These are phyloP conservation scores for Xerocomellus amylosporus DNA, from an alignment of 768 basidiomycete genomes.

Conservation along the genomic window DNA sequence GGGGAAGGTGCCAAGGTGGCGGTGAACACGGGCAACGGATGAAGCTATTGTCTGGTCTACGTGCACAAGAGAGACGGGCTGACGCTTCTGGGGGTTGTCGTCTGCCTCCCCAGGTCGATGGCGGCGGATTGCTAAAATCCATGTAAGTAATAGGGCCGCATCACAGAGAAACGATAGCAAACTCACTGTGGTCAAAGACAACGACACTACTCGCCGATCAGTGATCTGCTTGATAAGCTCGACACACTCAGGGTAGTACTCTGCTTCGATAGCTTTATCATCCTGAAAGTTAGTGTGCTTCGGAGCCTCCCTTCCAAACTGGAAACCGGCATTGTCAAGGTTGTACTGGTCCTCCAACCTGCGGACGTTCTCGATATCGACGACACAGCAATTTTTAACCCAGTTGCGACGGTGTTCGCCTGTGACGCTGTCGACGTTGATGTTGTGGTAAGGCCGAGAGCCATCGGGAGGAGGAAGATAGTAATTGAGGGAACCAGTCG, in stretches of 20 bases:
- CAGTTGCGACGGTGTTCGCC: conserved; percentile 22
- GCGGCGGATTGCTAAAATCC: conserved; percentile 40
- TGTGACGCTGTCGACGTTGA: conserved; percentile 18
- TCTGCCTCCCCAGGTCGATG: conserved; percentile 36
- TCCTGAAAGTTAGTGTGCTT: conserved; percentile 33
- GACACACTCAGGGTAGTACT: conserved; percentile 41
- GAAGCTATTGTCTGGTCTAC: conserved; percentile 45
- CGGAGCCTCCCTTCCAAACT: conserved; percentile 25
- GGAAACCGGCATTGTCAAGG: conserved; percentile 38
- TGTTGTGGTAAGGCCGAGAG: conserved; percentile 12
- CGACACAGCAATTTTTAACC: conserved; percentile 4
- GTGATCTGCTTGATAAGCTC: conserved; percentile 39
- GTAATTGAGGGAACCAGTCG: conserved; percentile 20
- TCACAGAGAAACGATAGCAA: neutral
- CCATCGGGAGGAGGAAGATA: conserved; percentile 15
- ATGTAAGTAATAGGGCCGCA: neutral
- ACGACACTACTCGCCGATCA: conserved; percentile 37
- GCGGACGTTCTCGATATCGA: conserved; percentile 33
- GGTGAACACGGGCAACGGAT: conserved; percentile 40
- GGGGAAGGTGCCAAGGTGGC: conserved; percentile 37
- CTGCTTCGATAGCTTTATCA: conserved; percentile 34
- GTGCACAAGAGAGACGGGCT: conserved; percentile 43
- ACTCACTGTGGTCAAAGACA: conserved; percentile 43
- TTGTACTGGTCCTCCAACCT: conserved; percentile 32
- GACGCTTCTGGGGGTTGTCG: conserved; percentile 40